Evolutionary conservation across 1,284 basidiomycete genomes (phyloP).

Genomic region (Ceratobasidium sp.): DNA sequence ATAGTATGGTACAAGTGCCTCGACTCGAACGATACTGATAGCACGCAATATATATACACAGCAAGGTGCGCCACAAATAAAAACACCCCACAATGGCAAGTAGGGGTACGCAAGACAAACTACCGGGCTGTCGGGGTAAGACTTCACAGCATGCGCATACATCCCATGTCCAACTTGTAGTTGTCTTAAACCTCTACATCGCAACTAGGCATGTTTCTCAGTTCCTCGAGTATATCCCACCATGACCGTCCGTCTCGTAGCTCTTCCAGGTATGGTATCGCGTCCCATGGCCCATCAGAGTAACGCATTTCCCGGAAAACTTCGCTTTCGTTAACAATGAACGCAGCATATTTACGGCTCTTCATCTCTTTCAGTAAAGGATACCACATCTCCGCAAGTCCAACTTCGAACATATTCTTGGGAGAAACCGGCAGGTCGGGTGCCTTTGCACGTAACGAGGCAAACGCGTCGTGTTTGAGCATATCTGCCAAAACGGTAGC

Average conservation of each 20-base stretch:
- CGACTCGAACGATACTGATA: no score
- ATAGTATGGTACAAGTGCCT: no score
- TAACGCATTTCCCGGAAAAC: neutral
- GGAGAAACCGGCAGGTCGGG: neutral
- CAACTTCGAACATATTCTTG: neutral
- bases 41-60: no score
- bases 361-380: neutral
- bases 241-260: constrained; percentile 2
- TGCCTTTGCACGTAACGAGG: neutral
- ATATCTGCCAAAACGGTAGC: neutral
- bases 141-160: neutral
- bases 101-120: no score
- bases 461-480: neutral
- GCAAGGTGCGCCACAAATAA: no score
- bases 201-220: neutral
- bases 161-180: neutral
- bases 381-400: constrained; percentile 3
- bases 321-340: neutral
- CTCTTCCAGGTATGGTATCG: neutral
- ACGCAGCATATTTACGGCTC: neutral
- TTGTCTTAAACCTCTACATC: no score
- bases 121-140: no score
- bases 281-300: neutral
- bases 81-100: no score
- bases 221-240: neutral